A percentile compares a stretch with the other conserved stretches of the same genome.
Evolutionary conservation across 1,139 yeast genomes (phyloP).

Genomic region (Keqinozyma sinolaborantium): DNA sequence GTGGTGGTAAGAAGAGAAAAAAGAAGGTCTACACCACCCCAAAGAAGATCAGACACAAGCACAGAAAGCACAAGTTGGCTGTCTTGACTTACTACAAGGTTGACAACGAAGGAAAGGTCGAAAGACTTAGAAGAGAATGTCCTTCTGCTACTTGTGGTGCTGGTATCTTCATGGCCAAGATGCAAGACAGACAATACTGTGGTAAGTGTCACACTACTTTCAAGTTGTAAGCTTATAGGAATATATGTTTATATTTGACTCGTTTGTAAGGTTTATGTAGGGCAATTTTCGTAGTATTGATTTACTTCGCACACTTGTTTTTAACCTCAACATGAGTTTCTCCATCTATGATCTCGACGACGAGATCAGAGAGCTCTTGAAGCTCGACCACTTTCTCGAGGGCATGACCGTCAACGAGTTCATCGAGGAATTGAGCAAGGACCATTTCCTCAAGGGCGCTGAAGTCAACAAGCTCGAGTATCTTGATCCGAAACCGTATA

Average conservation of each 20-base stretch:
- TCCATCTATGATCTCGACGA: constrained; percentile 63
- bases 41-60: constrained; percentile 99
- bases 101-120: constrained; percentile 96
- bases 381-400: constrained; percentile 69
- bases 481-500: constrained; percentile 91
- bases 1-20: constrained; percentile 99
- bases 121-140: constrained; percentile 99
- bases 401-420: constrained; percentile 74
- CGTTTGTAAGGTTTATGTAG: not conserved
- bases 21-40: constrained; percentile 99
- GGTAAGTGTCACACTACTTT: constrained; percentile 99
- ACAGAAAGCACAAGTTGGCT: constrained; percentile 98
- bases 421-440: constrained; percentile 77
- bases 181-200: constrained; percentile 99
- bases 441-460: constrained; percentile 54
- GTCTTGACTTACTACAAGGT: constrained; percentile 99
- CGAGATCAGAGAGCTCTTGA: constrained; percentile 62
- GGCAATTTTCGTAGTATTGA: too few species aligned
- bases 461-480: constrained; percentile 53
- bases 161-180: constrained; percentile 99
- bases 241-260: not conserved
- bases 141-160: constrained; percentile 94
- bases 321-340: constrained; percentile 28
- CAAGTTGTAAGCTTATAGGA: constrained; percentile 43
- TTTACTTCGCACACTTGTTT: not conserved